Conservation (phyloP, 345 rosid genomes). For the Salix koriyanagi region DNA sequence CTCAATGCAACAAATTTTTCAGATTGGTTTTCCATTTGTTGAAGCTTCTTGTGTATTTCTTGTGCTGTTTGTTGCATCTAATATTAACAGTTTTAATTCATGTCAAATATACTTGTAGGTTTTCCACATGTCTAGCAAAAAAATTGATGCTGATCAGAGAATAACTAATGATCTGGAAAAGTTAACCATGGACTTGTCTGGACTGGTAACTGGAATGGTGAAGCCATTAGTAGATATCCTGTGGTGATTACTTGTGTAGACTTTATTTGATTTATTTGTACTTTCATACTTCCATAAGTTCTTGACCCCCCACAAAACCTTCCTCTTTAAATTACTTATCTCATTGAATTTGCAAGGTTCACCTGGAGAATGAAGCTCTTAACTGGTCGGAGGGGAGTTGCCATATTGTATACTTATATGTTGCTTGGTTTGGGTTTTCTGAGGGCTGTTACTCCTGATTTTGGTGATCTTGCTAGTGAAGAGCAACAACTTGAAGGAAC, state of each 20-base stretch:
- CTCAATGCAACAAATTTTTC: too few relatives aligned
- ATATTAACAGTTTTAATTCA: neutral
- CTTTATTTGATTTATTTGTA: neutral
- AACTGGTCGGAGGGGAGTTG: constrained; percentile 93
- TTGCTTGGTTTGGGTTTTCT: constrained; percentile 89
- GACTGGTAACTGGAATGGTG: constrained; percentile 96
- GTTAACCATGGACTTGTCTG: constrained; percentile 75
- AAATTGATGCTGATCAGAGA: constrained; percentile 94
- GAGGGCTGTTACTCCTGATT: constrained; percentile 85
- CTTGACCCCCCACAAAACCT: neutral
- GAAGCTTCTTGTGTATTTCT: neutral
- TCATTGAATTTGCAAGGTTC: constrained; percentile 48
- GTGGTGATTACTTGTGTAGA: constrained; percentile 51
- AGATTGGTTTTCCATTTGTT: neutral
- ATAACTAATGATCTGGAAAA: constrained; percentile 91
- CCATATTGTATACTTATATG: constrained; percentile 91
- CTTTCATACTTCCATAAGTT: neutral
- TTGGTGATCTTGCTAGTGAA: constrained; percentile 79
- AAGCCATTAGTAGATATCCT: constrained; percentile 94
- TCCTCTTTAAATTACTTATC: neutral
- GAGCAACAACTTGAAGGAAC: constrained; percentile 93
- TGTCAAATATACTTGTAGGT: constrained; percentile 41
- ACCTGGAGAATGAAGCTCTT: constrained; percentile 99
- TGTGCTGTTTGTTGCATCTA: neutral
- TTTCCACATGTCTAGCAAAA: constrained; percentile 80